Base-by-base conservation (phyloP, 1,284 basidiomycete species). In the Fistulinella cinereoalba region DNA sequence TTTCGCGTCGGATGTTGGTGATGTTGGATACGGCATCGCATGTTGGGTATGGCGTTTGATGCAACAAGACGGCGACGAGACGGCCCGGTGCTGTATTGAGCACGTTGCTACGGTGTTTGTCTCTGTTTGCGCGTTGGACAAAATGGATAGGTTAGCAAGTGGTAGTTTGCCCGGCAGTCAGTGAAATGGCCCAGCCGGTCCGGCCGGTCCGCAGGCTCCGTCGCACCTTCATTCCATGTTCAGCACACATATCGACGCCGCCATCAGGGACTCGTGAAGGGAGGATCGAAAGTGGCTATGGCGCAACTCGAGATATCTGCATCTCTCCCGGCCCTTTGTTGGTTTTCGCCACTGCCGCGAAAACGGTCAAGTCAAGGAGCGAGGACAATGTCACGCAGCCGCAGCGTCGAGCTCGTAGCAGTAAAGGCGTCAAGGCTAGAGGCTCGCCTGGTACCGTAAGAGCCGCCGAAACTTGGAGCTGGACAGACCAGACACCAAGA, bases 241-340 rank as follows among this genome's bases (percentile, higher is more conserved):
- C 49, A 75, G 77, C 40, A 65, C 79, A 1, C 83, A 92, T 63
- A 72, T 88, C 39, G 88, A 92, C 11, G 72, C 77, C 11, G 80
- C 86, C 4, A 62, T 76, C 28, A 75, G 75, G 43, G 84, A 90
- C 50, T 64, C 86, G 27, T 83, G 87, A 23, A 72, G 81, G 27
- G 83, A 83, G 18, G 86, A 91, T 44, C 82, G 85, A 51, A 88
- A 38, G 76, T 77, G 0, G 81, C 85, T 49, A 71, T 80, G 54
- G 65, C 75, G 0, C 91, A 93, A 0, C 72, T 97, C 41, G 94
- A 97, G 65, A 84, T 88, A 73, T 96, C 91, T 65, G 87, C 86
- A 4, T 97, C 96, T 63, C 71, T 96, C 18, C 67, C n/a, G n/a
- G n/a, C n/a, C n/a, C n/a, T 96, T 8, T 76, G 85, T 54, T 96